Percentiles rank a stretch among this genome's conserved stretches.
These are phyloP conservation scores for Pyronema domesticum DNA, from an alignment of 495 filamentous ascomycete species.

Conservation along the genomic window DNA sequence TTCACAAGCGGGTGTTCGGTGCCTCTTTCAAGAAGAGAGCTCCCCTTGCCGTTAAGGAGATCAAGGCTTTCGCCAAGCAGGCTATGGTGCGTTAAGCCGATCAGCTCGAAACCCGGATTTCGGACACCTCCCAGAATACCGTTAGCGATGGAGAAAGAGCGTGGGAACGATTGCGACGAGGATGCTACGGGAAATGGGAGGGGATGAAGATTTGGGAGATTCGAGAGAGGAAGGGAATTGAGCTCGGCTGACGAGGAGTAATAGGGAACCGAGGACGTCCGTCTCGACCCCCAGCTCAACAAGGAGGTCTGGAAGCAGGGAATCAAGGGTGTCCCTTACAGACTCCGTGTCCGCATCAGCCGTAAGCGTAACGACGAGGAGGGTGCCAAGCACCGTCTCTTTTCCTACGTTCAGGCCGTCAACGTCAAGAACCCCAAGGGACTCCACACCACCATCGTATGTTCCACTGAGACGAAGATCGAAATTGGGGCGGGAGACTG, in stretches of 20 bases:
- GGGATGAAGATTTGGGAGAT: background rate
- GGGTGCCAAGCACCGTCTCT: constrained; percentile 93
- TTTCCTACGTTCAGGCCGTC: constrained; percentile 97
- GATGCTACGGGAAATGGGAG: background rate
- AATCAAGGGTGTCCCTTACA: constrained; percentile 94
- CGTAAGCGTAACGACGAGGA: constrained; percentile 99
- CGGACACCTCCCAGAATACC: too few relatives aligned
- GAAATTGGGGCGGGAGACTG: background rate
- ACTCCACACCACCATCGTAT: constrained; percentile 65
- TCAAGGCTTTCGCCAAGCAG: constrained; percentile 73
- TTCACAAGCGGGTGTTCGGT: constrained; percentile 97
- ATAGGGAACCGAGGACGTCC: constrained; percentile 93
- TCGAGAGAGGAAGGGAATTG: background rate
- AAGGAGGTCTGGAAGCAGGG: constrained; percentile 99
- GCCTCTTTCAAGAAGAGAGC: constrained; percentile 99
- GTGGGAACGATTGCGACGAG: background rate
- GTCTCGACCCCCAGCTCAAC: constrained; percentile 93
- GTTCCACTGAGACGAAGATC: background rate
- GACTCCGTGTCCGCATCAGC: constrained; percentile 91
- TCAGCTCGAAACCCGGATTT: background rate
- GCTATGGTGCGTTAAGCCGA: constrained; percentile 62
- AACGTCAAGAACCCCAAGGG: constrained; percentile 98
- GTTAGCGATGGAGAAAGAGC: too few relatives aligned
- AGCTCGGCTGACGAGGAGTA: constrained; percentile 19
- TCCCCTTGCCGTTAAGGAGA: constrained; percentile 97